Evolutionary conservation across 2,329 filamentous ascomycete species (phyloP).

Genomic region (Leptographium wingfieldii): DNA sequence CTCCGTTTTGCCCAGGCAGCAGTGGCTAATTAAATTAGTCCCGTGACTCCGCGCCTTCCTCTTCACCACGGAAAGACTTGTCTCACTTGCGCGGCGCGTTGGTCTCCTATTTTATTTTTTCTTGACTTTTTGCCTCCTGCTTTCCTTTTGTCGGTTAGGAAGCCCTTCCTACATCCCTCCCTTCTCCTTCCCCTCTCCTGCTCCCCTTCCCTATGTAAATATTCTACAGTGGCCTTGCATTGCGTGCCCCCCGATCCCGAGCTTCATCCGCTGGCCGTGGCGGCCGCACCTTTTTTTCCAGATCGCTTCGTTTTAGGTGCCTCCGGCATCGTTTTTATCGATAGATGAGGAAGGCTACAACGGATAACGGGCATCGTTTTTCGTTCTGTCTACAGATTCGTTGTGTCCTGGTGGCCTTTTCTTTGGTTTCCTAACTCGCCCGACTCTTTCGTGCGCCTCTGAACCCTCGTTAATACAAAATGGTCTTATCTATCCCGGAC

Average conservation of each 20-base stretch:
- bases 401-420: neutral
- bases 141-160: neutral
- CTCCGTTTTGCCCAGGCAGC: neutral
- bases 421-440: neutral
- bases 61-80: neutral
- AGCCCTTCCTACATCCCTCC: neutral
- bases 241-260: neutral
- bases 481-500: neutral
- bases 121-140: neutral
- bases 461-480: neutral
- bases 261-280: neutral
- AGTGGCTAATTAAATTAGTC: neutral
- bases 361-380: too few relatives aligned
- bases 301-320: neutral
- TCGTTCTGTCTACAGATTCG: too few relatives aligned
- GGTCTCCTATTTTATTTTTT: neutral
- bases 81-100: slow-evolving; percentile 9
- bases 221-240: neutral
- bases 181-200: neutral
- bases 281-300: neutral
- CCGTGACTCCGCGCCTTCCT: slow-evolving; percentile 10
- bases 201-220: neutral
- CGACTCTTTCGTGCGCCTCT: too few relatives aligned
- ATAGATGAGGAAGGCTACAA: neutral
- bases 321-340: neutral